Conservation (phyloP, 192 early-diverging fungal genomes). For the Glomus cerebriforme region DNA sequence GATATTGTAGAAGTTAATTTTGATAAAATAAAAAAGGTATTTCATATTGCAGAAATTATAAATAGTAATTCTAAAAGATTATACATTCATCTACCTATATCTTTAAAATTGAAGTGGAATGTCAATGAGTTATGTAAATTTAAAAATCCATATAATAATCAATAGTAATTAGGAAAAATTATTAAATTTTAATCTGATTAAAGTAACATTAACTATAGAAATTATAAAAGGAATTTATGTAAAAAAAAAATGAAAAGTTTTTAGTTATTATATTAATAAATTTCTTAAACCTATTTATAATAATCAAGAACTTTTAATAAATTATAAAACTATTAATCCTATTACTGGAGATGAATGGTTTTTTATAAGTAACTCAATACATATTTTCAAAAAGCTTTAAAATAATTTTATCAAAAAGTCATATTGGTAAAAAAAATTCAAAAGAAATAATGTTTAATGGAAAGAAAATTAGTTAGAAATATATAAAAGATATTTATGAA, state of each 20-base stretch:
- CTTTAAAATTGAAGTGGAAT: background rate
- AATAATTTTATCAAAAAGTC: no score
- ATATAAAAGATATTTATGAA: background rate
- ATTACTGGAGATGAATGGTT: background rate
- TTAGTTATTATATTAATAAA: background rate
- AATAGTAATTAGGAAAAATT: background rate
- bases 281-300: background rate
- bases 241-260: background rate
- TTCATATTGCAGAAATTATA: background rate
- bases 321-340: background rate
- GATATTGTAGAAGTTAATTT: slow-evolving; percentile 4
- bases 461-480: no score
- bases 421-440: no score
- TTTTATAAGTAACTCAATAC: background rate
- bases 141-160: background rate
- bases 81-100: no score
- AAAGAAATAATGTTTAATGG: no score
- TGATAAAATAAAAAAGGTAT: background rate
- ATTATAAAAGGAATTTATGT: background rate
- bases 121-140: background rate
- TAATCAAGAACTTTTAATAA: background rate
- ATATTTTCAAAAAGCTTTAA: background rate
- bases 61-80: background rate
- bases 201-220: background rate
- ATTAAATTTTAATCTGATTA: background rate